Evolutionary conservation across 2,329 filamentous ascomycete species (phyloP).

Genomic region (Paecilomyces fulvus): DNA sequence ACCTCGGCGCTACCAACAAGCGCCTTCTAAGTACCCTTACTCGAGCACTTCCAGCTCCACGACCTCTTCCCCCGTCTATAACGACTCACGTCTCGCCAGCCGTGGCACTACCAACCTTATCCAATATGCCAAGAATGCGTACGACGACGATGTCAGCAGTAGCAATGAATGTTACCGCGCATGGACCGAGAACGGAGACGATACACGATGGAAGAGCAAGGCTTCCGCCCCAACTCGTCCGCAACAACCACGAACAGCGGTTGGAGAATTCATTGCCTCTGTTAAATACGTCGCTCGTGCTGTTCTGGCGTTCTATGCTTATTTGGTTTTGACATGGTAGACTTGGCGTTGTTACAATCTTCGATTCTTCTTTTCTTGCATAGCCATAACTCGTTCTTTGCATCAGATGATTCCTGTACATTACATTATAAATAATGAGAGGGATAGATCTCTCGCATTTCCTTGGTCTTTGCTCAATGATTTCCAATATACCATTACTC

Average conservation of each 20-base stretch:
- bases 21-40: slow-evolving; percentile 13
- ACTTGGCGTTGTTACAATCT: background rate
- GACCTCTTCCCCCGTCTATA: slow-evolving; percentile 13
- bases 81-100: slow-evolving; percentile 7
- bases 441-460: background rate
- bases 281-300: slow-evolving; percentile 57
- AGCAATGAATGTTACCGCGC: slow-evolving; percentile 2
- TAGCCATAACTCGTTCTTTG: background rate
- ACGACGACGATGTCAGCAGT: slow-evolving; percentile 1
- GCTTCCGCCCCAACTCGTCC: slow-evolving; percentile 15
- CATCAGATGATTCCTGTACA: background rate
- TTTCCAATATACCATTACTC: too few relatives aligned
- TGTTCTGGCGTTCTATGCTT: slow-evolving; percentile 56
- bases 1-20: slow-evolving; percentile 14
- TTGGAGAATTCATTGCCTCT: slow-evolving; percentile 55
- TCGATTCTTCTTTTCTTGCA: background rate
- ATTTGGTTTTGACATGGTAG: slow-evolving; percentile 56
- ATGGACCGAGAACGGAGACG: slow-evolving; percentile 5
- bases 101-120: background rate
- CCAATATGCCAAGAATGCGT: slow-evolving; percentile 3
- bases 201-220: slow-evolving; percentile 29
- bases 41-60: slow-evolving; percentile 26
- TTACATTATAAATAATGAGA: background rate
- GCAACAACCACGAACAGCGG: slow-evolving; percentile 28
- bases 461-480: background rate